Conservation (phyloP, 2,329 filamentous ascomycete genomes). For the Fusarium equiseti region DNA sequence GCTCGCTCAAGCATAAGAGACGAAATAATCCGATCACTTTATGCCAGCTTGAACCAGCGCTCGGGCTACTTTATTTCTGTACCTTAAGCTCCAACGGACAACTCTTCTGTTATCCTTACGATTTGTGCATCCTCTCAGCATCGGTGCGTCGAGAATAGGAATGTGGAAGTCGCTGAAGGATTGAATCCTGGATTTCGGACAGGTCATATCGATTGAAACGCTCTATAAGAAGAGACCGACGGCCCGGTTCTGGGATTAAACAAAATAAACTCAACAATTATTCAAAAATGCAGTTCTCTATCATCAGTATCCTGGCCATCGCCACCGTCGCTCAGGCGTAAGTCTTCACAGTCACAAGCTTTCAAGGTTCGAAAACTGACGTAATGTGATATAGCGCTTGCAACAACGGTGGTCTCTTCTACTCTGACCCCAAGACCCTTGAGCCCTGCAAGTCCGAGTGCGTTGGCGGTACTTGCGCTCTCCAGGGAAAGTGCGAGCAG, state of each 20-base stretch:
- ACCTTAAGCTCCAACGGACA: no score
- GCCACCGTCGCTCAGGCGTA: slow-evolving; percentile 16
- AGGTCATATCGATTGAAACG: accelerated
- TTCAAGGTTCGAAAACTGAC: no score
- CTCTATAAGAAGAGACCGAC: slow-evolving; percentile 1
- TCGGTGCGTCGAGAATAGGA: slow-evolving; percentile 5
- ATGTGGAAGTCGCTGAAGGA: slow-evolving; percentile 18
- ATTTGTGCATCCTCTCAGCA: not conserved
- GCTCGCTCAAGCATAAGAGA: not conserved
- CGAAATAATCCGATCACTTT: not conserved
- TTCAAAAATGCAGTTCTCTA: slow-evolving; percentile 18
- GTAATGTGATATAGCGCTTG: not conserved
- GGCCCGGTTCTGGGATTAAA: not conserved
- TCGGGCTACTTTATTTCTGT: accelerated
- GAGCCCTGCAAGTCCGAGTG: slow-evolving; percentile 24
- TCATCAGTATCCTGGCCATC: slow-evolving; percentile 9
- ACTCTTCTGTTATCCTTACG: not conserved
- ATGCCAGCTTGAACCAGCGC: accelerated
- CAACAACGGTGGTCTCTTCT: slow-evolving; percentile 9
- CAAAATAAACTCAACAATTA: not conserved
- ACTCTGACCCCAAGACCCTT: slow-evolving; percentile 25
- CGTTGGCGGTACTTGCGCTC: slow-evolving; percentile 9
- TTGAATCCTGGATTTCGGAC: slow-evolving; percentile 1
- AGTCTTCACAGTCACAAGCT: not conserved
- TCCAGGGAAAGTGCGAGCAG: not conserved